A percentile compares a stretch with the other conserved stretches of the same genome.
These are phyloP conservation scores for Tripterygium wilfordii DNA, from an alignment of 177 flowering plant genomes.

Conservation along the genomic window DNA sequence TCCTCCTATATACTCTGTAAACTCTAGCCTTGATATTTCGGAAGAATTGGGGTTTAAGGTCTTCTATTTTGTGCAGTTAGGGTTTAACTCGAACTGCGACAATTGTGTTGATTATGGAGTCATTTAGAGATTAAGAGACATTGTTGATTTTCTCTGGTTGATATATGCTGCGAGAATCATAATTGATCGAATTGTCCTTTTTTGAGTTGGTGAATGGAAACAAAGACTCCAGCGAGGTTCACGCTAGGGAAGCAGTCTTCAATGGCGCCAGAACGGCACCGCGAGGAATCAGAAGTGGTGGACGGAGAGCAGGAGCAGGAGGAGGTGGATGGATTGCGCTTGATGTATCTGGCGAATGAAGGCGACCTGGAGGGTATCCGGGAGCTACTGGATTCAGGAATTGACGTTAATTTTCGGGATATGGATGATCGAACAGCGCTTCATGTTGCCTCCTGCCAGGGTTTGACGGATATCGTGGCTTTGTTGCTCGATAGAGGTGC, in stretches of 20 bases:
- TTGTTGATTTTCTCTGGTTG: too few species aligned
- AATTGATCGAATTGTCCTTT: too few species aligned
- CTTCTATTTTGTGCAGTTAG: background rate
- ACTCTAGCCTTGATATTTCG: too few species aligned
- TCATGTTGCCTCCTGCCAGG: constrained; percentile 94
- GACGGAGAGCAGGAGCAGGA: constrained; percentile 20
- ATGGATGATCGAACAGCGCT: constrained; percentile 80
- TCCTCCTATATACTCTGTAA: too few species aligned
- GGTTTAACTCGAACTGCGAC: background rate
- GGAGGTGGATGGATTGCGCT: constrained; percentile 47
- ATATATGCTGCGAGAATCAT: too few species aligned
- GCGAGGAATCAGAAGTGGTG: constrained; percentile 9
- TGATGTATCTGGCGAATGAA: constrained; percentile 80
- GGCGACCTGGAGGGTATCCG: constrained; percentile 79
- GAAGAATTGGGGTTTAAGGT: too few species aligned
- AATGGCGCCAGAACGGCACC: constrained; percentile 46
- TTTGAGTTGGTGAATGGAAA: constrained; percentile 28
- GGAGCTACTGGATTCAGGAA: constrained; percentile 66
- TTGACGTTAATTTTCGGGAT: constrained; percentile 67
- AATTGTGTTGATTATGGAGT: background rate
- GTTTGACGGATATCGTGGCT: constrained; percentile 54
- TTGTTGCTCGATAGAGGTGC: constrained; percentile 60
- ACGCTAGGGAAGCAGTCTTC: constrained; percentile 66
- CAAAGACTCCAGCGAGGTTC: constrained; percentile 29
- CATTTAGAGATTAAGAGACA: background rate